These are phyloP conservation scores for Eucalyptus erythrocorys DNA, from an alignment of 345 rosid genomes.

Conservation along the genomic window DNA sequence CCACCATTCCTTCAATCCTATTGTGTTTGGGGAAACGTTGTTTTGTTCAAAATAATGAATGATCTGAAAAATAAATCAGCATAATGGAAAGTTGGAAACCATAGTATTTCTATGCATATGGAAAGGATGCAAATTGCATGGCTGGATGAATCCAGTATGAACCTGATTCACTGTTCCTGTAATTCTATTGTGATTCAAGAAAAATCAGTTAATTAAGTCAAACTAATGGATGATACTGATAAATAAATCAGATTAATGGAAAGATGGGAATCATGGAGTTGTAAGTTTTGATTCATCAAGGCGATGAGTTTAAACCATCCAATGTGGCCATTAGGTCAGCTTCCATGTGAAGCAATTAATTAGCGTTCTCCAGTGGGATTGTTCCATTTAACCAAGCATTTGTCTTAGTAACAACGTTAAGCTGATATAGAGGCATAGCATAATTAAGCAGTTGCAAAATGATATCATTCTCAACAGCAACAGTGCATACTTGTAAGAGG, in stretches of 20 bases:
- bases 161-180: neutral
- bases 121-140: neutral
- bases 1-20: neutral
- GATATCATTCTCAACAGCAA: neutral
- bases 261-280: neutral
- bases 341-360: neutral
- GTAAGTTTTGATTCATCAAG: neutral
- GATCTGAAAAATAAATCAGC: neutral
- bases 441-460: neutral
- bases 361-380: neutral
- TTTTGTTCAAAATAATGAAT: neutral
- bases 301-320: neutral
- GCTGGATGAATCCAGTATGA: neutral
- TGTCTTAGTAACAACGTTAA: neutral
- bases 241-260: neutral
- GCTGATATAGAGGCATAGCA: neutral
- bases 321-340: neutral
- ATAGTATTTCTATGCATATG: neutral
- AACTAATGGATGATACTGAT: neutral
- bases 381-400: neutral
- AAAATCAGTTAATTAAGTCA: neutral
- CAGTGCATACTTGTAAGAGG: neutral
- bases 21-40: neutral
- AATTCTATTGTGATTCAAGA: neutral
- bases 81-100: neutral